Conservation (phyloP, 2,329 filamentous ascomycete genomes). For the Fusarium anthophilum region DNA sequence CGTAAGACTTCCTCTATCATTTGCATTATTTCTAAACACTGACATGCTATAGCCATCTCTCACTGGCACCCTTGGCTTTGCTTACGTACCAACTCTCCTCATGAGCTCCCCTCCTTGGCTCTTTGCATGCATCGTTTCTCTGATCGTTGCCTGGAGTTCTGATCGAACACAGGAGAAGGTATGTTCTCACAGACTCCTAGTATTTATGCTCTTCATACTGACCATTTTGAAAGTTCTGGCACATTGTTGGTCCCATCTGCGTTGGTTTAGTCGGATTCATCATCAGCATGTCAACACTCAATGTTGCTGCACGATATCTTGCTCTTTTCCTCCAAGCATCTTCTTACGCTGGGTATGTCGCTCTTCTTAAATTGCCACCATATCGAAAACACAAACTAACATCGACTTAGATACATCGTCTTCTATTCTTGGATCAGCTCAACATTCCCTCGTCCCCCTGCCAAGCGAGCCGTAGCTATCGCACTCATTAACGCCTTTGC, state of each 20-base stretch:
- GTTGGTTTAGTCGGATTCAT: conserved; percentile 65
- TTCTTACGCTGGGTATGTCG: conserved; percentile 58
- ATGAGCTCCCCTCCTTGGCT: conserved; percentile 68
- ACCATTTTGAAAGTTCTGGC: conserved; percentile 58
- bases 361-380: fast-evolving
- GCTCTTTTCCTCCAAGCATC: conserved; percentile 68
- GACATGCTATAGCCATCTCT: conserved; percentile 51
- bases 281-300: conserved; percentile 67
- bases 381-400: fast-evolving
- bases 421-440: conserved; percentile 68
- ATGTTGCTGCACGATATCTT: conserved; percentile 66
- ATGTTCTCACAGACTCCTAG: not conserved
- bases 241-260: conserved; percentile 63
- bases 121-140: conserved; percentile 65
- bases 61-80: conserved; percentile 63
- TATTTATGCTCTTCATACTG: not conserved
- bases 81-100: conserved; percentile 61
- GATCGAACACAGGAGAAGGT: conserved; percentile 64
- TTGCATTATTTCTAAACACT: not conserved
- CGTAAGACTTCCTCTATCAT: conserved; percentile 7
- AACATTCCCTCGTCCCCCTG: conserved; percentile 66
- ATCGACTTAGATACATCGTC: conserved; percentile 56
- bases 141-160: conserved; percentile 64
- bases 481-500: conserved; percentile 68
- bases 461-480: conserved; percentile 69